phyloP scores from a whole-genome alignment of 768 basidiomycete species.

The Tricholoma sp. region DNA sequence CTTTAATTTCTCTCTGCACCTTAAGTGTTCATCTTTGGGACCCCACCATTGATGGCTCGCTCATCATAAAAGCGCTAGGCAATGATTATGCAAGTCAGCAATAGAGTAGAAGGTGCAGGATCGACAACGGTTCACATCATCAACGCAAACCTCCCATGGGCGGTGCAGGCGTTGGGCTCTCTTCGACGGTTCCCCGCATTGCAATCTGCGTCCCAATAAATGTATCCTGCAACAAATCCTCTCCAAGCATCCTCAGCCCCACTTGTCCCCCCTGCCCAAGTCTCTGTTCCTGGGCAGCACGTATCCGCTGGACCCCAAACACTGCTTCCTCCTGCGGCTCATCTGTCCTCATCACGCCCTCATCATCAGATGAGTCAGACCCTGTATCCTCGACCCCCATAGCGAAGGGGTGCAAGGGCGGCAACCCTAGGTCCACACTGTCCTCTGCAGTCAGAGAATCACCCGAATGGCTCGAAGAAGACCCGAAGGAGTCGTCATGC shows the following conservation, averaged over 20 bases:
- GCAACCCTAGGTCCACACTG: constrained; percentile 25
- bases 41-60: too few relatives aligned
- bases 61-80: not conserved
- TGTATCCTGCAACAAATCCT: constrained; percentile 59
- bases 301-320: constrained; percentile 56
- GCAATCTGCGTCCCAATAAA: constrained; percentile 52
- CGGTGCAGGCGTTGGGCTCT: constrained; percentile 59
- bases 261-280: constrained; percentile 20
- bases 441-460: constrained; percentile 52
- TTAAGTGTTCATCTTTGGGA: too few relatives aligned
- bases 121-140: not conserved
- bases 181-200: constrained; percentile 45
- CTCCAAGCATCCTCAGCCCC: constrained; percentile 54
- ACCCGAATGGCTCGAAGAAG: constrained; percentile 50
- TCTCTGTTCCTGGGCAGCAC: constrained; percentile 9
- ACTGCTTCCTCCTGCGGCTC: constrained; percentile 56
- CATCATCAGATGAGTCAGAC: constrained; percentile 51
- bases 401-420: constrained; percentile 61
- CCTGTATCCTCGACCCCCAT: constrained; percentile 33
- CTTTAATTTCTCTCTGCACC: too few relatives aligned
- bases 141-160: not conserved
- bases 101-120: not conserved
- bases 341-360: constrained; percentile 39
- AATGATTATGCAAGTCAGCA: not conserved
- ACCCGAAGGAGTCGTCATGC: constrained; percentile 42